Evolutionary conservation across 2,329 filamentous ascomycete genomes (phyloP).

Genomic region (Trichophyton simii): DNA sequence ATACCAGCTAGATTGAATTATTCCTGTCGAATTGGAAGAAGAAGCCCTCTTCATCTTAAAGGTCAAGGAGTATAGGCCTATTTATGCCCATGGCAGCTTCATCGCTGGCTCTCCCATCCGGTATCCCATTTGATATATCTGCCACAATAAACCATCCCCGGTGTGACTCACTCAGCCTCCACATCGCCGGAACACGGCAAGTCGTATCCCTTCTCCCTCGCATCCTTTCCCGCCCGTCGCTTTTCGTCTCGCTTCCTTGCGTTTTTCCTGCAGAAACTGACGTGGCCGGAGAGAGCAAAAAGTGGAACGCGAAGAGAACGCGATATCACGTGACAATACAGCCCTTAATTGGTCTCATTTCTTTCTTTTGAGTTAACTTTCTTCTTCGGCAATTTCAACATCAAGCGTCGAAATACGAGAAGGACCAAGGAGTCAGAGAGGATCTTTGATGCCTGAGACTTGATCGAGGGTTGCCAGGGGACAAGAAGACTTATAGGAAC

Average conservation of each 20-base stretch:
- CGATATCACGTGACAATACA: not conserved
- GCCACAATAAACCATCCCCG: not conserved
- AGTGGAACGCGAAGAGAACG: not conserved
- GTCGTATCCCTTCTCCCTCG: not conserved
- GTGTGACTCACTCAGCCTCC: not conserved
- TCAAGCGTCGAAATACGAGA: too few relatives aligned
- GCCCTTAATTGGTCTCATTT: not conserved
- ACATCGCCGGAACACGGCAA: not conserved
- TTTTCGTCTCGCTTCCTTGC: not conserved
- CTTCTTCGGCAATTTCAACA: too few relatives aligned
- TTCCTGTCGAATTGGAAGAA: not conserved
- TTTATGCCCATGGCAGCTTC: not conserved
- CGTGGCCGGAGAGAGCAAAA: not conserved
- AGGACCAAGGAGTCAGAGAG: not conserved
- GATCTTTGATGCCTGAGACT: too few relatives aligned
- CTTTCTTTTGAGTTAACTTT: conserved; percentile 20
- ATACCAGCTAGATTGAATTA: too few relatives aligned
- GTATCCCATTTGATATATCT: not conserved
- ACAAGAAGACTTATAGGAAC: conserved; percentile 33
- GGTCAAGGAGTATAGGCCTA: not conserved
- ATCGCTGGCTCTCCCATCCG: not conserved
- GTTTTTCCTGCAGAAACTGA: not conserved
- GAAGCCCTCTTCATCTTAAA: not conserved
- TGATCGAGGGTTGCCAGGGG: too few relatives aligned
- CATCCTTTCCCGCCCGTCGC: not conserved